Base-by-base conservation (phyloP, 2,329 filamentous ascomycete genomes). In the Hymenotorrendiella dingleyae region DNA sequence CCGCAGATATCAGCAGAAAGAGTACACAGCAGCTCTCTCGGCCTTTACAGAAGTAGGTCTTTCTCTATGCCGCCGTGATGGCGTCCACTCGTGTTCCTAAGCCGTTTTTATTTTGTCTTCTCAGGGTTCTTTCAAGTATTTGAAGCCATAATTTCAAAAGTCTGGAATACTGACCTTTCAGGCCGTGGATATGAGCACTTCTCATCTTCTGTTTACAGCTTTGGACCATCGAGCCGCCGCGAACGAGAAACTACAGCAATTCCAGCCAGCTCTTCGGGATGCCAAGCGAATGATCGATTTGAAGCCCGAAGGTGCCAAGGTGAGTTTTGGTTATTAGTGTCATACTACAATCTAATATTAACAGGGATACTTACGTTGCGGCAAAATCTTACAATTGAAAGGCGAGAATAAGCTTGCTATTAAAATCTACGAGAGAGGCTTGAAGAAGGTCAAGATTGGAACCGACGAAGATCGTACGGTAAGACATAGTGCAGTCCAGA, bases 361-460 rank as follows among this genome's bases (percentile, higher is more conserved):
- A 39, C 6, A 62, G 59, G 61, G 61, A 16, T 63, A 63, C 44
- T 53, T 63, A 30, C 46, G 61, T 42, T 59, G 55, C 42, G 60
- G 55, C 5, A 62, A 63, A 41, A 29, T 60, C 6, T 46, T 62
- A 30, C 55, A 57, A 26, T 43, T 62, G 6, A 57, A 54, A 42
- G 48, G 49, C 10, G 47, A 62, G 29, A 43, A 49, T 28, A 37
- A 52, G 9, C 46, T 62, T 16, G 61, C 61, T 34, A 36, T 62
- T 28, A 55, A 59, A 27, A 62, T 63, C 14, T 62, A 62, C 35
- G 54, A 61, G 34, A 53, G 56, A 32, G 61, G 61, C 3, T 45
- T 63, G 4, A 49, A 37, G 10, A 62, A 62, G 39, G 58, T 63
- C 36, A 56, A 56, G 27, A 53, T 61, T 40, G 56, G 56, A 6